Evolutionary conservation across 78 protist genomes (phyloP).

Genomic region (Dictyostelium intermedium): DNA sequence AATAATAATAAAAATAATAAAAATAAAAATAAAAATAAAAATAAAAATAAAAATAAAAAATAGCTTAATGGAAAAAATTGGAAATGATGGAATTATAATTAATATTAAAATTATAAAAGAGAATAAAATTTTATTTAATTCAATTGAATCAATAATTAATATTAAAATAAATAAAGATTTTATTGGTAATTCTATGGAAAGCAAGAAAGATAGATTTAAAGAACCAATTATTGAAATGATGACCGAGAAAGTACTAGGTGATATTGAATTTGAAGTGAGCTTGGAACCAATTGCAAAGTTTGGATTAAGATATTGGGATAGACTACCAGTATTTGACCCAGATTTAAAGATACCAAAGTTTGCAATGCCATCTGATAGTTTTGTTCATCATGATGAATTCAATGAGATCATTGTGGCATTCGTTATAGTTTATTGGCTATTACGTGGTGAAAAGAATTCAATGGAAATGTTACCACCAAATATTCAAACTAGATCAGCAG

Average conservation of each 20-base stretch:
- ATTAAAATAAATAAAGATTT: not conserved
- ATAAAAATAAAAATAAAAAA: not conserved
- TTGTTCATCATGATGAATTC: constrained; percentile 54
- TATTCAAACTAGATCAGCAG: constrained; percentile 5
- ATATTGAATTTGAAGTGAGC: constrained; percentile 12
- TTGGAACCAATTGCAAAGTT: constrained; percentile 5
- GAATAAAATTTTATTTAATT: not conserved
- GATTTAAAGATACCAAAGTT: constrained; percentile 18
- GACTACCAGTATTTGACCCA: constrained; percentile 51
- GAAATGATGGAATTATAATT: not conserved
- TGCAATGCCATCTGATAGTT: constrained; percentile 46
- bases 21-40: too few relatives aligned
- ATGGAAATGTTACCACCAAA: constrained; percentile 65
- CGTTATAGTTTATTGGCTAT: constrained; percentile 54
- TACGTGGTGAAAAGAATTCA: constrained; percentile 59
- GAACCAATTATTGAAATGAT: not conserved
- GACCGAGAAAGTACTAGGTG: not conserved
- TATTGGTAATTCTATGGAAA: not conserved
- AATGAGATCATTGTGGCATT: constrained; percentile 56
- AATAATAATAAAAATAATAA: too few relatives aligned
- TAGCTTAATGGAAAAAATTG: constrained; percentile 15
- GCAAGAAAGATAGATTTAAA: not conserved
- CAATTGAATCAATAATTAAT: not conserved
- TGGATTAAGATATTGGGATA: constrained; percentile 54
- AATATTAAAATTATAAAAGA: constrained; percentile 32